Conservation (phyloP, 768 basidiomycete genomes). For the Lentinula edodes region DNA sequence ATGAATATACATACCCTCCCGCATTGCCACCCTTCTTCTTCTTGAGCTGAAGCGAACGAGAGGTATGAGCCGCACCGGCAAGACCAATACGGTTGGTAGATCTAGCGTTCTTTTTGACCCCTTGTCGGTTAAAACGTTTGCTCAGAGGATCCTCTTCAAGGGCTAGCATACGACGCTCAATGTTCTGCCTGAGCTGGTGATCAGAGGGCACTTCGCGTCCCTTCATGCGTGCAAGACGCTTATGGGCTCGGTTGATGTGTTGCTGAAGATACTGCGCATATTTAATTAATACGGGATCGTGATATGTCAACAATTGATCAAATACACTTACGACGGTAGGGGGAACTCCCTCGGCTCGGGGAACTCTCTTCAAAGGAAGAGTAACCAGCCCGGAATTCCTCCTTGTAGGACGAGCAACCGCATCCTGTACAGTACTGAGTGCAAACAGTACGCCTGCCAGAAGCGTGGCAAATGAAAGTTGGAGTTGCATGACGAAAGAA, state of each 20-base stretch:
- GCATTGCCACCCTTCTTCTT: constrained; percentile 10
- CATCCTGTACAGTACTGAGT: constrained; percentile 27
- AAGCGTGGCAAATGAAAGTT: constrained; percentile 43
- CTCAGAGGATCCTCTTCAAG: constrained; percentile 26
- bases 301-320: neutral
- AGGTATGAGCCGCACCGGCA: constrained; percentile 13
- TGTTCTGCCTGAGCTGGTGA: constrained; percentile 37
- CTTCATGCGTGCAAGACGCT: constrained; percentile 66
- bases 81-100: constrained; percentile 24
- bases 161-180: constrained; percentile 43
- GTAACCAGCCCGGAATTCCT: constrained; percentile 30
- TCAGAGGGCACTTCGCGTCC: constrained; percentile 47
- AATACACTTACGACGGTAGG: constrained; percentile 30
- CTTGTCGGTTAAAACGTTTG: constrained; percentile 10
- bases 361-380: constrained; percentile 37
- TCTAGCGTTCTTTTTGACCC: constrained; percentile 2
- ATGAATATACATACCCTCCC: neutral
- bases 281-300: neutral
- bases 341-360: constrained; percentile 22
- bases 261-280: constrained; percentile 57
- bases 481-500: constrained; percentile 47
- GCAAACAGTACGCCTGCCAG: constrained; percentile 45
- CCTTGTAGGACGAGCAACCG: constrained; percentile 37
- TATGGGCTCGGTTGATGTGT: constrained; percentile 59
- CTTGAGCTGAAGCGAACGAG: constrained; percentile 10